A percentile compares a stretch with the other conserved stretches of the same genome.
Evolutionary conservation across 2,329 filamentous ascomycete species (phyloP).

Genomic region (Davidsoniella virescens): DNA sequence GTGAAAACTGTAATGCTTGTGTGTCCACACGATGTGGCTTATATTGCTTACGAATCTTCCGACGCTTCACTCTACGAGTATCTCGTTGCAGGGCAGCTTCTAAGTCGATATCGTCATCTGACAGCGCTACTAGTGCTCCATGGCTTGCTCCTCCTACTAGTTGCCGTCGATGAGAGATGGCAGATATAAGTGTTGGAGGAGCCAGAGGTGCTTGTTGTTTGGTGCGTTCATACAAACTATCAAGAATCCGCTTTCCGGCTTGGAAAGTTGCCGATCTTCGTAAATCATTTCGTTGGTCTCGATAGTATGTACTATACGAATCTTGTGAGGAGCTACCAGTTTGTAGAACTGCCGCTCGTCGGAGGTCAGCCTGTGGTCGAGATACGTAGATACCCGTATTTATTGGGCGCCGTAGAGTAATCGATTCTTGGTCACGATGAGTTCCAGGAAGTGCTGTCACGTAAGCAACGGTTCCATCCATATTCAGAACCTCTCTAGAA

Average conservation of each 20-base stretch:
- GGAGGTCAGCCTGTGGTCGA: constrained; percentile 2
- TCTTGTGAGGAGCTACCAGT: not conserved
- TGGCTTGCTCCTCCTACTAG: not conserved
- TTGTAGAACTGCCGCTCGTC: not conserved
- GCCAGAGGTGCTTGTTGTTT: constrained; percentile 18
- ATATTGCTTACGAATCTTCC: constrained; percentile 26
- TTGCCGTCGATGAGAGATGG: not conserved
- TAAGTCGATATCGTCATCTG: constrained; percentile 5
- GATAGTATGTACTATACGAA: not conserved
- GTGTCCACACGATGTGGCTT: constrained; percentile 31
- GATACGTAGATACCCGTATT: constrained; percentile 5
- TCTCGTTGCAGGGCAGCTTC: not conserved
- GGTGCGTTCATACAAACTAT: constrained; percentile 33
- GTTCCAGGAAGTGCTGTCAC: constrained; percentile 13
- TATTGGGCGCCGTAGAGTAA: not conserved
- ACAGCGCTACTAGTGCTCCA: not conserved
- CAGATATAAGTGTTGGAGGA: constrained; percentile 9
- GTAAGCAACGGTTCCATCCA: constrained; percentile 22
- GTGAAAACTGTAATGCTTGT: constrained; percentile 34
- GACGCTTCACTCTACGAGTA: constrained; percentile 13
- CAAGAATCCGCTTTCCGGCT: constrained; percentile 35
- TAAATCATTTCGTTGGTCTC: not conserved
- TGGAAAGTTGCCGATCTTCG: constrained; percentile 25
- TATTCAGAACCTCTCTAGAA: constrained; percentile 19
- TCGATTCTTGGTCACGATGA: not conserved